A percentile compares a stretch with the other conserved stretches of the same genome.
phyloP scores from a whole-genome alignment of 2,329 filamentous ascomycete species.

The Beauveria varroae region DNA sequence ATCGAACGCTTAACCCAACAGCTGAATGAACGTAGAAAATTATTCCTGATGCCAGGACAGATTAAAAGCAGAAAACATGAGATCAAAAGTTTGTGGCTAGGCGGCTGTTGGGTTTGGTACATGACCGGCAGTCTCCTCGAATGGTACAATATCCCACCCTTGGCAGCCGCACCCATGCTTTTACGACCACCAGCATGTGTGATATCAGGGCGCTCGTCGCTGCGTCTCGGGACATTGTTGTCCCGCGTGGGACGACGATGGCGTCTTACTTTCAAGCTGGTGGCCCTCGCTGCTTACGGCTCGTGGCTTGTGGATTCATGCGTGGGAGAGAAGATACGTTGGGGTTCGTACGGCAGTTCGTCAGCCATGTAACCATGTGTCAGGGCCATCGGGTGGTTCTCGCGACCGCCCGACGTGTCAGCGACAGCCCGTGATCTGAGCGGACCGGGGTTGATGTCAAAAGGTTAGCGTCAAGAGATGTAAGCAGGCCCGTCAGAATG shows the following conservation, averaged over 20 bases:
- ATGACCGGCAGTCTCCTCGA: background rate
- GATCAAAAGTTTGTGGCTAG: background rate
- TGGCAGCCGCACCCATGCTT: background rate
- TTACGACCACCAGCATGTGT: background rate
- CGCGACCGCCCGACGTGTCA: background rate
- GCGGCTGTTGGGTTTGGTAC: background rate
- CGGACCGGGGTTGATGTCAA: background rate
- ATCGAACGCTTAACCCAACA: too few relatives aligned
- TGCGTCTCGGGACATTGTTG: background rate
- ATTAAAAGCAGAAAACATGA: too few relatives aligned
- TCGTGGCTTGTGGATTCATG: background rate
- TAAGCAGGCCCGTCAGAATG: slow-evolving; percentile 1
- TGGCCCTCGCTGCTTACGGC: background rate
- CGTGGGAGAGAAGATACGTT: background rate
- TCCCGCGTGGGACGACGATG: background rate
- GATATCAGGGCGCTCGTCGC: background rate
- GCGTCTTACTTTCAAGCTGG: background rate
- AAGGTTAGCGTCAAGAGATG: background rate
- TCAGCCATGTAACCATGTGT: background rate
- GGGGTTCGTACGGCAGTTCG: background rate
- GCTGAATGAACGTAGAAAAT: too few relatives aligned
- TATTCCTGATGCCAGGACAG: too few relatives aligned
- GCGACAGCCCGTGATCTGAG: background rate
- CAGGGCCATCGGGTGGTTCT: background rate
- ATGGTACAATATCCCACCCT: background rate